Conservation (phyloP, 257 asterid genomes). For the Scutellaria baicalensis region DNA sequence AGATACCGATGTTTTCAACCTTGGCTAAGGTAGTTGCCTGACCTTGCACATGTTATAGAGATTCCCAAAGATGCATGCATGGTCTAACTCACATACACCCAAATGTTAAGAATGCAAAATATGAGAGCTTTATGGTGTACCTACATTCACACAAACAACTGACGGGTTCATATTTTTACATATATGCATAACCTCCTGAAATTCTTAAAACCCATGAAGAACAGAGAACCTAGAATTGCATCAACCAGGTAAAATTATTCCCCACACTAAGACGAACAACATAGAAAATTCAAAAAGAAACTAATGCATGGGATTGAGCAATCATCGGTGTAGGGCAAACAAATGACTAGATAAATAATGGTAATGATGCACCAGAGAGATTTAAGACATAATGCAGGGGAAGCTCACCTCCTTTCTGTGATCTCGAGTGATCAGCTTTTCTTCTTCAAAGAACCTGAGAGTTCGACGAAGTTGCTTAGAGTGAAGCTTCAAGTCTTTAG, state of each 20-base stretch:
- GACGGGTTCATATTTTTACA: not conserved
- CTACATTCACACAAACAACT: not conserved
- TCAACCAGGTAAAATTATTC: not conserved
- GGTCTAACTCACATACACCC: not conserved
- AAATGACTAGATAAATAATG: not conserved
- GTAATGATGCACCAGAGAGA: not conserved
- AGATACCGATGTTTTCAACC: not conserved
- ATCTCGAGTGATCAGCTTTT: slow-evolving; percentile 78
- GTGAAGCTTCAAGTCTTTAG: slow-evolving; percentile 95
- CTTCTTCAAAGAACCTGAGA: slow-evolving; percentile 84
- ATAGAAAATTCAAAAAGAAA: not conserved
- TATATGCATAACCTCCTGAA: not conserved
- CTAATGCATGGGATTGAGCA: not conserved
- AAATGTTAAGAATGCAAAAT: not conserved
- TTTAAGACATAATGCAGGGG: slow-evolving; percentile 1
- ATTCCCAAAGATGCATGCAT: not conserved
- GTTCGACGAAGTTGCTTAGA: slow-evolving; percentile 94
- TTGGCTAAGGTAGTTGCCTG: not conserved
- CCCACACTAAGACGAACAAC: not conserved
- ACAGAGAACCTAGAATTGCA: not conserved
- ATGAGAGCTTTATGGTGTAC: not conserved
- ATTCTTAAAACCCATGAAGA: not conserved
- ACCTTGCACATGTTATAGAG: slow-evolving; percentile 5
- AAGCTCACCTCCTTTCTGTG: slow-evolving; percentile 82
- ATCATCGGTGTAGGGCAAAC: not conserved